Base-by-base conservation (phyloP, 2,329 filamentous ascomycete genomes). In the Amesomyces nigricolor region DNA sequence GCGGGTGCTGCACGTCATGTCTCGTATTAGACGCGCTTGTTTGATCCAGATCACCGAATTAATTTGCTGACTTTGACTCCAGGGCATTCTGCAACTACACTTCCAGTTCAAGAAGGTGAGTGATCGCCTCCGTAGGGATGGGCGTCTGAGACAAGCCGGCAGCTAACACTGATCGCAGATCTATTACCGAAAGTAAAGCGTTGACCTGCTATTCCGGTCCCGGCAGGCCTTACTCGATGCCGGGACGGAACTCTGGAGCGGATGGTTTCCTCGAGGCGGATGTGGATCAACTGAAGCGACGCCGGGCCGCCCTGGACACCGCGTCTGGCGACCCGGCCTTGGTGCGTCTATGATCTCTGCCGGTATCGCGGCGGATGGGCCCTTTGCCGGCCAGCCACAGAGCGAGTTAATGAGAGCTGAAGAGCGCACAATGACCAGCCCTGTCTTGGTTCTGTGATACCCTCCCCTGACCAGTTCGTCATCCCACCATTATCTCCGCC, bases 31-130 rank as follows among this genome's bases (percentile, higher is more conserved):
- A 39, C 13, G 37, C 7, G 32, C n/a, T 32, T 14, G 11, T n/a
- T 19, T 38, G 5, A 2, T 16, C 6, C 8, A 11, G 4, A 17
- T 1, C 14, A 7, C 32, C 3, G 32, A 7, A 35, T 35, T 35
- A 35, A 35, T 29, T 11, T 52, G 35, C 60, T 64, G 46, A 63
- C 52, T 30, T 58, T 54, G 40, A 55, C 57, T 47, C 52, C 68
- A 95, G 89, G 92, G 92, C 51, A 96, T 97, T 65, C 76, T 99
- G 56, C 91, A 96, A 73, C 81, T 99, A 56, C 92, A 97, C 70
- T 99, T 99, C 71, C 91, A 96, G 71, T 96, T 97, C 78, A 99
- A 97, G 73, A 95, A 96, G 83, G 91, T 95, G 72, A 67, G 72
- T 63, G 53, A 47, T 29, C 9, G 7, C 2, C 54, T 2, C 9